Percentiles rank a stretch among this genome's conserved stretches.
These are phyloP conservation scores for Saturnispora silvae DNA, from an alignment of 805 yeast genomes.

Conservation along the genomic window DNA sequence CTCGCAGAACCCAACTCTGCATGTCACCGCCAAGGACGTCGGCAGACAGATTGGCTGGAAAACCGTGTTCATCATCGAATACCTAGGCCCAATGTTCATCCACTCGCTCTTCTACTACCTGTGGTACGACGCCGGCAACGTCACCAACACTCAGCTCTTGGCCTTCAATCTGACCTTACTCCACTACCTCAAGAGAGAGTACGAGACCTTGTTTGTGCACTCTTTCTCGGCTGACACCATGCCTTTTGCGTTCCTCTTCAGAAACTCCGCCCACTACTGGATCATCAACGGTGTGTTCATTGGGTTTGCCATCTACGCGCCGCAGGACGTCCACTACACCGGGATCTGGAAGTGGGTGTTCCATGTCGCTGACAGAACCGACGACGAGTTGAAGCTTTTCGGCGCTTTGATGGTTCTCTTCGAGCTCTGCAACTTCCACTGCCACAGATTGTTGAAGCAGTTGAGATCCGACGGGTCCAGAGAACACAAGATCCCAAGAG, in stretches of 20 bases:
- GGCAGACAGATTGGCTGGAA: conserved; percentile 93
- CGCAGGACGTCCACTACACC: conserved; percentile 15
- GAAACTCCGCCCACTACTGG: conserved; percentile 91
- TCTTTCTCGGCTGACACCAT: conserved; percentile 80
- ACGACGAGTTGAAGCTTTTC: conserved; percentile 24
- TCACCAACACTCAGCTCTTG: conserved; percentile 41
- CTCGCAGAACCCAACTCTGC: conserved; percentile 25
- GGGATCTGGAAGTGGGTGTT: conserved; percentile 26
- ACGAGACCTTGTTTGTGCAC: conserved; percentile 79
- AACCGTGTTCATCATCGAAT: conserved; percentile 81
- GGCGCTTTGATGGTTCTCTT: conserved; percentile 41
- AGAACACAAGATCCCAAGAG: conserved; percentile 63
- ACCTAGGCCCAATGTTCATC: conserved; percentile 77
- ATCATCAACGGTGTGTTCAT: conserved; percentile 59
- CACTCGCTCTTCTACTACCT: conserved; percentile 58
- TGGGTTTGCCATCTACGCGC: conserved; percentile 24
- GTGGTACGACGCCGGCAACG: conserved; percentile 28
- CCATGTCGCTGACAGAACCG: conserved; percentile 34
- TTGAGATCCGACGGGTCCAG: conserved; percentile 47
- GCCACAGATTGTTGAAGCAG: conserved; percentile 57
- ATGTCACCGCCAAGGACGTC: conserved; percentile 67
- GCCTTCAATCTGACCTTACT: conserved; percentile 48
- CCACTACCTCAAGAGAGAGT: conserved; percentile 83
- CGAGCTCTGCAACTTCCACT: conserved; percentile 62
- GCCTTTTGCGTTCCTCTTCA: conserved; percentile 82